A percentile compares a stretch with the other conserved stretches of the same genome.
Conservation (phyloP, 2,329 filamentous ascomycete species). For the Microsporum canis region DNA sequence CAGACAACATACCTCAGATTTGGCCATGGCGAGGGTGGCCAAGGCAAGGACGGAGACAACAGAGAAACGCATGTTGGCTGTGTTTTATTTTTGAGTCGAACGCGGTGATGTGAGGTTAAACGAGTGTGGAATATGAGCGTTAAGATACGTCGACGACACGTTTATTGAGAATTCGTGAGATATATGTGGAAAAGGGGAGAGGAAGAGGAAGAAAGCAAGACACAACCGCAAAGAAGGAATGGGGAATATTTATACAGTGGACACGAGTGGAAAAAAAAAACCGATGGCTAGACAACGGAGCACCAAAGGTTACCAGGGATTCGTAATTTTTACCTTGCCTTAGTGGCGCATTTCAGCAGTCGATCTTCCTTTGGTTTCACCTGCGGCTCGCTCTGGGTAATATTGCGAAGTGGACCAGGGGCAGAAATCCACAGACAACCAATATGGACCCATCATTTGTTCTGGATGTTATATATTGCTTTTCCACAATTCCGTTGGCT, state of each 20-base stretch:
- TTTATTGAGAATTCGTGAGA: not conserved
- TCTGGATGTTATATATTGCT: not conserved
- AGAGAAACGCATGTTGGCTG: constrained; percentile 15
- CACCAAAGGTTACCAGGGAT: not conserved
- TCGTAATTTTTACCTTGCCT: not conserved
- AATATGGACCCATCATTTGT: not conserved
- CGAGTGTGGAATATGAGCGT: not conserved
- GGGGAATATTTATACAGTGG: constrained; percentile 1
- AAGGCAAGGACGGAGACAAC: constrained; percentile 14
- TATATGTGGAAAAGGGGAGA: not conserved
- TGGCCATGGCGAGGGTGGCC: constrained; percentile 12
- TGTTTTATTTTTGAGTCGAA: not conserved
- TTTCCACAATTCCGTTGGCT: not conserved
- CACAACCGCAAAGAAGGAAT: not conserved
- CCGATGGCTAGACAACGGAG: not conserved
- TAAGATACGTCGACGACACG: not conserved
- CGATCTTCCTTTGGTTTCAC: constrained; percentile 1
- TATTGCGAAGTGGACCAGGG: constrained; percentile 3
- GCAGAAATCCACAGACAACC: not conserved
- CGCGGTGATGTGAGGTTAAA: not conserved
- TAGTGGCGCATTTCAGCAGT: not conserved
- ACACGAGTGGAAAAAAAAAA: not conserved
- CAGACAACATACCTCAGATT: constrained; percentile 4
- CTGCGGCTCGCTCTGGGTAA: not conserved
- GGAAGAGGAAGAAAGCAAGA: not conserved